Conservation (phyloP, 768 basidiomycete genomes). For the Pisolithus albus region DNA sequence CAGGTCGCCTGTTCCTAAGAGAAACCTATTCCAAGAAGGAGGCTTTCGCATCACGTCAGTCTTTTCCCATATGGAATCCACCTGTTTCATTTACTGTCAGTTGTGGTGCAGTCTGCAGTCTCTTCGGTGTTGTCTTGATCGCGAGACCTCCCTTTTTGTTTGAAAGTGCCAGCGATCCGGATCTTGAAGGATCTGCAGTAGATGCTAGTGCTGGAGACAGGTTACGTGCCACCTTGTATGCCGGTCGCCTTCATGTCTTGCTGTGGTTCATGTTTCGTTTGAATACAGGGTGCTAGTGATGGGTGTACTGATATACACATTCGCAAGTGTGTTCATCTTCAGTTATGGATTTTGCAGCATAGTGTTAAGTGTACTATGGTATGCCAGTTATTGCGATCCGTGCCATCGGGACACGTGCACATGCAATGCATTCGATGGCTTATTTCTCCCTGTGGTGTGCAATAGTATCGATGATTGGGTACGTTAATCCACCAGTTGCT, state of each 20-base stretch:
- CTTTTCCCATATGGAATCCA: neutral
- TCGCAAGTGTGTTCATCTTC: slow-evolving; percentile 50
- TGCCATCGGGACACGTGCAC: slow-evolving; percentile 69
- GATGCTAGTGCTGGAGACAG: slow-evolving; percentile 30
- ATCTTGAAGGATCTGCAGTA: neutral
- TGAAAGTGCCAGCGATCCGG: slow-evolving; percentile 25
- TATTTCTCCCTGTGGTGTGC: slow-evolving; percentile 61
- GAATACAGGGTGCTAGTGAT: slow-evolving; percentile 48
- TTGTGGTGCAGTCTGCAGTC: slow-evolving; percentile 44
- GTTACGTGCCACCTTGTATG: slow-evolving; percentile 54
- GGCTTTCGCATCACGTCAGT: slow-evolving; percentile 46
- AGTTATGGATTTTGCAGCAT: neutral
- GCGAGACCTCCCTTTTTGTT: slow-evolving; percentile 75
- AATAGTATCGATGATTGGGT: slow-evolving; percentile 10
- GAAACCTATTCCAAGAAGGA: slow-evolving; percentile 54
- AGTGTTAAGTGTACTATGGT: neutral
- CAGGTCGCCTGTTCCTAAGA: slow-evolving; percentile 54
- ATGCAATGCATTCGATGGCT: slow-evolving; percentile 62
- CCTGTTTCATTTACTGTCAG: neutral
- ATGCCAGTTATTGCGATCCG: slow-evolving; percentile 45
- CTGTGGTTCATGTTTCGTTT: neutral
- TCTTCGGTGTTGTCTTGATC: slow-evolving; percentile 74
- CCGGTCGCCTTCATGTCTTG: neutral
- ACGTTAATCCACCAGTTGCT: neutral
- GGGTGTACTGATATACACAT: slow-evolving; percentile 59